These are phyloP conservation scores for Metschnikowia kunwiensis DNA, from an alignment of 805 yeast species.

Conservation along the genomic window DNA sequence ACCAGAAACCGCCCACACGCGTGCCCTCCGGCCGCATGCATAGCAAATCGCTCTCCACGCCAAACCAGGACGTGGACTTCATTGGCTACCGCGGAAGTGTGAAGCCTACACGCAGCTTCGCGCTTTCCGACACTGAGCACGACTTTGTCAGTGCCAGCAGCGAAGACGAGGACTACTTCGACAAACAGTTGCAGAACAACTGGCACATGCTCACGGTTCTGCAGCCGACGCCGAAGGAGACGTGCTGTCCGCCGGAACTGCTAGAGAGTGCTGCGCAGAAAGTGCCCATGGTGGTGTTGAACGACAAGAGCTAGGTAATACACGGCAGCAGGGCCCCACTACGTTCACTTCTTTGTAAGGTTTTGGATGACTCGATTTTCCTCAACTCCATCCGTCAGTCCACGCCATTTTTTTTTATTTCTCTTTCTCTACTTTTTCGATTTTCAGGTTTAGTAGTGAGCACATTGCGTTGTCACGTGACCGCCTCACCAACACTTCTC, in stretches of 20 bases:
- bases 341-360: too few species aligned
- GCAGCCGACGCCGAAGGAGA: neutral
- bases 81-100: conserved; percentile 31
- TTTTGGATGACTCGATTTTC: too few species aligned
- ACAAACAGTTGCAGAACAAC: conserved; percentile 1
- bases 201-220: conserved; percentile 3
- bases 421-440: too few species aligned
- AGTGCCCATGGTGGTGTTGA: conserved; percentile 10
- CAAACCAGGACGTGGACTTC: conserved; percentile 34
- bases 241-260: neutral
- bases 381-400: too few species aligned
- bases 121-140: conserved; percentile 18
- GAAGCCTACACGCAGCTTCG: conserved; percentile 10
- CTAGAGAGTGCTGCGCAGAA: conserved; percentile 1
- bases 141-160: conserved; percentile 18
- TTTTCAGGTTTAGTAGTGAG: neutral
- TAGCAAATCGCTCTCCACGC: conserved; percentile 33
- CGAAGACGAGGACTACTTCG: conserved; percentile 15
- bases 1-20: conserved; percentile 11
- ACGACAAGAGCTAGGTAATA: conserved; percentile 3
- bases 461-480: conserved; percentile 1
- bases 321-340: too few species aligned
- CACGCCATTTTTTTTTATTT: too few species aligned
- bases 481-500: too few species aligned
- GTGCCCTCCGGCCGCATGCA: conserved; percentile 25